Conservation (phyloP, 495 filamentous ascomycete species). For the Penicillium parvum region DNA sequence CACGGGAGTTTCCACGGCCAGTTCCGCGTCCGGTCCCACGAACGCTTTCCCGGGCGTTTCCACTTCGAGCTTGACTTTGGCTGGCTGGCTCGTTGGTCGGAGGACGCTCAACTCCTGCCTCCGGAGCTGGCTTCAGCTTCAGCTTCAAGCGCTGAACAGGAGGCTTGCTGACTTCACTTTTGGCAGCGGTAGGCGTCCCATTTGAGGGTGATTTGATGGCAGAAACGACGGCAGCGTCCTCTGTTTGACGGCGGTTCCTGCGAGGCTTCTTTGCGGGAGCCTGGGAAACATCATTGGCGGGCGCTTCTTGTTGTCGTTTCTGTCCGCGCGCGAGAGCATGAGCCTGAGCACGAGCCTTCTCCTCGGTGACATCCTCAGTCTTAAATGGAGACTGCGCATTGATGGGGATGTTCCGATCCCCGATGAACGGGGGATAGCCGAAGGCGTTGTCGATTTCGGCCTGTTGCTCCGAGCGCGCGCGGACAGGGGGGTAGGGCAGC, state of each 20-base stretch:
- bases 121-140: conserved; percentile 1
- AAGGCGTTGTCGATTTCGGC: conserved; percentile 27
- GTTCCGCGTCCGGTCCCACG: background rate
- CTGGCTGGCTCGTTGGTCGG: background rate
- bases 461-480: conserved; percentile 27
- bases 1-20: background rate
- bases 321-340: background rate
- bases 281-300: background rate
- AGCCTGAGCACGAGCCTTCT: conserved; percentile 1
- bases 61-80: background rate
- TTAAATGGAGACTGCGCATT: conserved; percentile 3
- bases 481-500: conserved; percentile 31
- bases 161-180: no score
- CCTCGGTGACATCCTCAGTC: conserved; percentile 15
- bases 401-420: conserved; percentile 35
- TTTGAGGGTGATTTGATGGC: no score
- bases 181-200: no score
- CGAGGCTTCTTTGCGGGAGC: conserved; percentile 12
- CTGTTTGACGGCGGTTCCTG: no score
- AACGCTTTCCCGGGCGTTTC: background rate
- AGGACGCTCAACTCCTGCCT: background rate
- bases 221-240: no score
- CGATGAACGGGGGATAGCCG: conserved; percentile 39
- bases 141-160: conserved; percentile 2
- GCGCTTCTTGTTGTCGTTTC: background rate